These are phyloP conservation scores for Neospermospora avenae DNA, from an alignment of 2,329 filamentous ascomycete genomes.

Conservation along the genomic window DNA sequence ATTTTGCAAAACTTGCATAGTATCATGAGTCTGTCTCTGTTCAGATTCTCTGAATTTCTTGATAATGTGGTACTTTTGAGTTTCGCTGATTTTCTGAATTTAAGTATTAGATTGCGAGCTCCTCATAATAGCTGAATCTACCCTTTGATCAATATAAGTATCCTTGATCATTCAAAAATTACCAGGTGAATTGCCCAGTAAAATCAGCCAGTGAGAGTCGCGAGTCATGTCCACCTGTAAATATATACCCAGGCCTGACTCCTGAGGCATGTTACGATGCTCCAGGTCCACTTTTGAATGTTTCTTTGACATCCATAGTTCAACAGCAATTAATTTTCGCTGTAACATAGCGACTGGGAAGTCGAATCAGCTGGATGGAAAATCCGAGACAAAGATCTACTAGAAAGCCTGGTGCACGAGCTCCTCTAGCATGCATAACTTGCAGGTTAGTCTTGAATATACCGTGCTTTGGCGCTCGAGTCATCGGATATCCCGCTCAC, in stretches of 20 bases:
- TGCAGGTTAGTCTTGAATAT: not conserved
- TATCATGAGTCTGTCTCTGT: no score
- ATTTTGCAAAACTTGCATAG: no score
- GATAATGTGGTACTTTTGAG: no score
- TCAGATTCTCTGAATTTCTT: no score
- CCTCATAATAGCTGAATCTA: no score
- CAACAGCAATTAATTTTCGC: not conserved
- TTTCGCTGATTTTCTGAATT: no score
- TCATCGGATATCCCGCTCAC: not conserved
- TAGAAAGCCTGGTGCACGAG: constrained; percentile 1
- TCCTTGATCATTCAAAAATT: no score
- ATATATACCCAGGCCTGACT: not conserved
- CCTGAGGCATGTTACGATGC: not conserved
- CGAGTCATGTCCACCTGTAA: not conserved
- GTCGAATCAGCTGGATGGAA: not conserved
- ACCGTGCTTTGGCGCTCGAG: not conserved
- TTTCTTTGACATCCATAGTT: not conserved
- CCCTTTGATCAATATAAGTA: no score
- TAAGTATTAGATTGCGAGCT: no score
- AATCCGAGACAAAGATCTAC: not conserved
- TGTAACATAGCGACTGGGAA: not conserved
- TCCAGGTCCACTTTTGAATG: not conserved
- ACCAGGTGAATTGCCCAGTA: no score
- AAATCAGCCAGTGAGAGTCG: not conserved
- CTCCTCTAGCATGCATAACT: not conserved